A percentile compares a stretch with the other conserved stretches of the same genome.
phyloP scores from a whole-genome alignment of 306 rosid species.

The Abrus pulchellus region DNA sequence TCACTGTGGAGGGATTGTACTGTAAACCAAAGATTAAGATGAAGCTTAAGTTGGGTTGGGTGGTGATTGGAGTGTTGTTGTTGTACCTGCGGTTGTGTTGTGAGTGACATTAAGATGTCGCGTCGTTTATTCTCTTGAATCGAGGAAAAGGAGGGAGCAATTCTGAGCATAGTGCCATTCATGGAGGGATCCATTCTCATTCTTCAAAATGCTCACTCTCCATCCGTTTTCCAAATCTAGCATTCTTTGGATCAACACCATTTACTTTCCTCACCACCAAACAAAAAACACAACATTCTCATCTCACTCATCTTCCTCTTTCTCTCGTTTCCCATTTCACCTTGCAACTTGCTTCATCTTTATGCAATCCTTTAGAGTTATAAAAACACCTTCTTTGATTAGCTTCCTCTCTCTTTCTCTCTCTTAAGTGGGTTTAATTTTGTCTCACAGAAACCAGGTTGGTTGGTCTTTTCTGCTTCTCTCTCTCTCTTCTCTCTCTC shows the following conservation, averaged over 20 bases:
- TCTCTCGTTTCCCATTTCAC: not conserved
- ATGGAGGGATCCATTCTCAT: conserved; percentile 51
- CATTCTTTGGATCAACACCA: conserved; percentile 32
- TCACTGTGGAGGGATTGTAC: conserved; percentile 9
- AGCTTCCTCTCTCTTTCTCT: conserved; percentile 31
- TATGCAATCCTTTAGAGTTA: conserved; percentile 39
- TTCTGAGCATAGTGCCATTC: conserved; percentile 53
- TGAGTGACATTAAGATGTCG: conserved; percentile 64
- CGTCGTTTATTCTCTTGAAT: conserved; percentile 72
- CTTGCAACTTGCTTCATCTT: conserved; percentile 45
- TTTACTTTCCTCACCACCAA: not conserved
- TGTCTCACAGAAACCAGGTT: conserved; percentile 65
- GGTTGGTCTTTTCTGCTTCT: conserved; percentile 58
- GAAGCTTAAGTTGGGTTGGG: conserved; percentile 52
- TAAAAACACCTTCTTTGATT: conserved; percentile 40
- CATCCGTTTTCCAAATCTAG: conserved; percentile 41
- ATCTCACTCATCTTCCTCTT: not conserved
- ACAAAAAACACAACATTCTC: not conserved
- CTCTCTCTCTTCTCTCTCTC: not conserved
- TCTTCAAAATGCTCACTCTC: conserved; percentile 37
- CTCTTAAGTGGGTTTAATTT: conserved; percentile 46
- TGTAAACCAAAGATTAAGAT: conserved; percentile 27
- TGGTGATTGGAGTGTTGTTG: conserved; percentile 52
- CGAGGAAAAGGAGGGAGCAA: conserved; percentile 63
- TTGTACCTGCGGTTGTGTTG: conserved; percentile 50